Base-by-base conservation (phyloP, 495 filamentous ascomycete species). In the Penicillium malachiteum region DNA sequence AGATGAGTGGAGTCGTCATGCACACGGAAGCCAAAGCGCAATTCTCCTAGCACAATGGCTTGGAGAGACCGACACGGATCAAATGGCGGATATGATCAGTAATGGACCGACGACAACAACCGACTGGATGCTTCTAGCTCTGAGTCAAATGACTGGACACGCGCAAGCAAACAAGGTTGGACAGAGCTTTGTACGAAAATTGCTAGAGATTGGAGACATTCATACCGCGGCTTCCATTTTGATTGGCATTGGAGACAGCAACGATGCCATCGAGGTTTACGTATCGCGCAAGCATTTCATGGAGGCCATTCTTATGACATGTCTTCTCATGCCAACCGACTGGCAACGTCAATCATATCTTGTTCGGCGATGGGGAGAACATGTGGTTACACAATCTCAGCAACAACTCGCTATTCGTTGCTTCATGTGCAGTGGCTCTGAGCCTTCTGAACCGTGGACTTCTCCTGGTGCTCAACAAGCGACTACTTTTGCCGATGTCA, bases 181-280 rank as follows among this genome's bases (percentile, higher is more conserved):
- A 16, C 88, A 95, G 48, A 89, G 91, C 9, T 96, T 96, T 69
- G 92, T 96, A 17, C 91, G 96, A 76, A 86, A 92, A 52, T 73
- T 97, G 5, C 78, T 97, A 7, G 91, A 96, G 66, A 87, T 87
- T 59, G 91, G 91, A 39, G 94, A 98, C 62, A 80, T 97, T 2
- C 94, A 98, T 65, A 89, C 90, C 0, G 89, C 95, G 8, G 91
- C 90, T 21, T 89, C 95, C 8, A 91, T 96, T 57, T 81, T 97
- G 55, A 84, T 98, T 13, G 93, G 91, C 13, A 81, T 98, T 63
- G 95, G 92, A 7, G 93, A 97, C 62, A 81, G 87, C 58, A 93
- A 96, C 60, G 95, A 97, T 69, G 94, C 95, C 0, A 88, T 98
- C 56, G 94, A 97, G 67, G 89, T 97, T 34, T 98, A 98, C 67